Evolutionary conservation across 108 stramenopile species (phyloP), one percentile per base, ranked within the genome.

Genomic region (Fragilariopsis cylindrus): DNA sequence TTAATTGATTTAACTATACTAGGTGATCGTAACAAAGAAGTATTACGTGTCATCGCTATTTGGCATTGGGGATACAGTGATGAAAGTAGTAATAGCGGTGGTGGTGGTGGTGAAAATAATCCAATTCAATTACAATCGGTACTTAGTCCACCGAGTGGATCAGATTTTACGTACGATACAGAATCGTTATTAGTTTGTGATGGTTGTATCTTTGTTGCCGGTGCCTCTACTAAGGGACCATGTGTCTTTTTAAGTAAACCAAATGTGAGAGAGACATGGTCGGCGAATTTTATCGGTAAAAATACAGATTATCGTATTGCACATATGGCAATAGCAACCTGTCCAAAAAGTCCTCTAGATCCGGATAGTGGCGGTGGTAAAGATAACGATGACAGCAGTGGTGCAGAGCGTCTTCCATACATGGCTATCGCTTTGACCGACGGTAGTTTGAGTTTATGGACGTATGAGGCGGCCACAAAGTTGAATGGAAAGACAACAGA

Each of bases 51-150:
- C 21, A 82, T 92, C 57, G 90, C 76, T 21, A 84, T 92, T 30
- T 95, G 90, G 90, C 84, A 88, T 71, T 95, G 94, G 94, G 94
- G 94, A 8, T 87, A 90, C 65, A 83, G 77, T 9, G 63, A 80
- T 4, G 46, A 71, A 9, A 82, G 75, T 4, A 65, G 48, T 41
- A 19, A 54, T 42, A 4, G 41, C 21, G 44, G 15, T 4, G 30
- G 30, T 30, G 30, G 30, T 30, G 30, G 30, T 30, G 30, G 30
- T 30, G 30, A 30, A 30, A 30, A 30, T 30, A 30, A 30, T 30
- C 30, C 30, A 30, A 71, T 88, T 48, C 74, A 81, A 4, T 46
- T 95, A 3, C 91, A 92, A 62, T 87, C 85, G 30, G 75, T 90
- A 5, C 62, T 95, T 18, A 76, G 83, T 46, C 85, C 85, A 4